Evolutionary conservation across 495 filamentous ascomycete species (phyloP).

Genomic region (Penicillium malachiteum): DNA sequence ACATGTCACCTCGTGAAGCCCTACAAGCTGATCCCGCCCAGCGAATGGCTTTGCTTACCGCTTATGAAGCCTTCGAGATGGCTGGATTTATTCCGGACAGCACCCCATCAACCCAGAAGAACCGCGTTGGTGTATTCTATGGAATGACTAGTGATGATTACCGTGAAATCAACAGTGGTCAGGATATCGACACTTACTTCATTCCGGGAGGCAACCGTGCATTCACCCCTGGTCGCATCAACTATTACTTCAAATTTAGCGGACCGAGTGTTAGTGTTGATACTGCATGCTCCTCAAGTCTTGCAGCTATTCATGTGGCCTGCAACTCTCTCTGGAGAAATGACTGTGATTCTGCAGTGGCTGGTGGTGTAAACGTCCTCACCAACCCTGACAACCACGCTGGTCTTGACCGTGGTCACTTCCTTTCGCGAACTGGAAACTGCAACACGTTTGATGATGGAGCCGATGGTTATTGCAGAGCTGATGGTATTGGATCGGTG

Average conservation of each 20-base stretch:
- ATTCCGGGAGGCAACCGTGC: constrained; percentile 88
- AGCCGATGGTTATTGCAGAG: constrained; percentile 77
- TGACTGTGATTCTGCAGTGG: constrained; percentile 81
- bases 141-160: constrained; percentile 93
- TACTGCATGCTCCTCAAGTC: constrained; percentile 85
- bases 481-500: constrained; percentile 68
- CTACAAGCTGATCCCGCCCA: constrained; percentile 88
- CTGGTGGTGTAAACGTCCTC: constrained; percentile 77
- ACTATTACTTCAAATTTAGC: constrained; percentile 84
- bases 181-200: constrained; percentile 92
- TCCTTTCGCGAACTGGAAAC: constrained; percentile 74
- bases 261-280: constrained; percentile 85
- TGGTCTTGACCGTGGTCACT: constrained; percentile 79
- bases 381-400: constrained; percentile 85
- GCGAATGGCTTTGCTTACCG: constrained; percentile 76
- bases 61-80: constrained; percentile 91
- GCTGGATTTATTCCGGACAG: constrained; percentile 84
- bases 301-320: constrained; percentile 80
- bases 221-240: constrained; percentile 85
- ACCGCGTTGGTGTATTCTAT: constrained; percentile 88
- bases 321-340: constrained; percentile 78
- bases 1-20: constrained; percentile 92
- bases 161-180: constrained; percentile 83
- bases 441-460: constrained; percentile 79
- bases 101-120: constrained; percentile 77